phyloP scores from a whole-genome alignment of 495 filamentous ascomycete genomes.

The Staphylotrichum tortipilum region DNA sequence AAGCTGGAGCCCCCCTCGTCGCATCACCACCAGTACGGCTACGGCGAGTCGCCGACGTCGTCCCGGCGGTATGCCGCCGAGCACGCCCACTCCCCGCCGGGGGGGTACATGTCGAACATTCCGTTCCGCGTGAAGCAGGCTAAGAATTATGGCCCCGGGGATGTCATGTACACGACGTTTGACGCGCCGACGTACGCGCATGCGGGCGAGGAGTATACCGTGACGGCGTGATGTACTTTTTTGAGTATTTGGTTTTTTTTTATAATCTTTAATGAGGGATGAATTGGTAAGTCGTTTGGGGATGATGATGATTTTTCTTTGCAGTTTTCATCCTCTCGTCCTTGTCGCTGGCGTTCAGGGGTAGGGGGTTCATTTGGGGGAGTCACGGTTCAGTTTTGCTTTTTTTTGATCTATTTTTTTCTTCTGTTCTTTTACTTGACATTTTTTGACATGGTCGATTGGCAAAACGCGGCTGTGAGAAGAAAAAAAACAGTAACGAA shows the following conservation, averaged over 20 bases:
- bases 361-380: no score
- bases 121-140: conserved; percentile 19
- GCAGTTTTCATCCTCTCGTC: neutral
- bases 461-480: conserved; percentile 4
- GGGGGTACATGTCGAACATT: conserved; percentile 1
- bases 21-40: conserved; percentile 16
- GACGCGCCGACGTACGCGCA: neutral
- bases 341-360: conserved; percentile 7
- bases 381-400: neutral
- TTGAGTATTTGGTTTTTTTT: neutral
- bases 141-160: conserved; percentile 9
- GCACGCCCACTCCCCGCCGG: no score
- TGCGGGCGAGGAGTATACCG: neutral
- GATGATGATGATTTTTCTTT: neutral
- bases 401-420: neutral
- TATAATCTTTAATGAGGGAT: conserved; percentile 16
- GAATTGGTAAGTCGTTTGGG: neutral
- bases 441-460: conserved; percentile 13
- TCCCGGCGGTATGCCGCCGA: conserved; percentile 11
- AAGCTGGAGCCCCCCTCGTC: conserved; percentile 15
- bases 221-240: neutral
- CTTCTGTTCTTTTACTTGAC: conserved; percentile 9
- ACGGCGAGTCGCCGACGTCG: conserved; percentile 18
- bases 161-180: conserved; percentile 20
- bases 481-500: conserved; percentile 25